These are phyloP conservation scores for Berkeleyomyces rouxiae DNA, from an alignment of 2,329 filamentous ascomycete genomes.

Conservation along the genomic window DNA sequence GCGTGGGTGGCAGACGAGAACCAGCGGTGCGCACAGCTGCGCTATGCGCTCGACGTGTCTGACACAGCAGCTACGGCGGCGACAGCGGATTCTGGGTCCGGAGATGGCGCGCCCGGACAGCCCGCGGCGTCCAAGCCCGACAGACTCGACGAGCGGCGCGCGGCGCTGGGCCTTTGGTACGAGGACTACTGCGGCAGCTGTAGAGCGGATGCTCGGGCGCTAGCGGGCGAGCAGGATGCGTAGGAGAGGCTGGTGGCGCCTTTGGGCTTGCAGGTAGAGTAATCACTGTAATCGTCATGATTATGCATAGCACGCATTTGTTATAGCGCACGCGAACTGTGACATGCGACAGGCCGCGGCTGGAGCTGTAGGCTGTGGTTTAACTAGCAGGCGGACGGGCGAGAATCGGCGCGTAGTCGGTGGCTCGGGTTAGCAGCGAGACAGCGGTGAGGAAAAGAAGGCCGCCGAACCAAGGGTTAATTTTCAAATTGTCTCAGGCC, in stretches of 20 bases:
- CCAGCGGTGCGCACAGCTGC: slow-evolving; percentile 49
- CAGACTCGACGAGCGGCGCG: slow-evolving; percentile 20
- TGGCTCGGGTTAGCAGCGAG: no score
- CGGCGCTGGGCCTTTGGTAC: slow-evolving; percentile 32
- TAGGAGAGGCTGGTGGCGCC: background rate
- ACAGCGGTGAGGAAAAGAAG: no score
- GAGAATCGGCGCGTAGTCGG: no score
- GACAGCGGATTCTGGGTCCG: slow-evolving; percentile 17
- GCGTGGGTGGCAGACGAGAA: slow-evolving; percentile 77
- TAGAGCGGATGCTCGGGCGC: slow-evolving; percentile 26
- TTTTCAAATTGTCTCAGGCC: no score
- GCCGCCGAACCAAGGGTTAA: no score
- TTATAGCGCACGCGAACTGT: background rate
- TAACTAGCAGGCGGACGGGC: no score
- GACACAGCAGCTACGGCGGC: background rate
- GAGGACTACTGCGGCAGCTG: slow-evolving; percentile 41
- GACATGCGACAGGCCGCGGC: no score
- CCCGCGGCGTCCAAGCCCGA: slow-evolving; percentile 20
- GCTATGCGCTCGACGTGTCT: slow-evolving; percentile 8
- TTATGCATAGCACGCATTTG: background rate
- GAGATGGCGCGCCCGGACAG: slow-evolving; percentile 20
- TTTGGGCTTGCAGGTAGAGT: background rate
- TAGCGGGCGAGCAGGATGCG: slow-evolving; percentile 13
- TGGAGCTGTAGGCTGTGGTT: no score
- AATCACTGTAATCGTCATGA: background rate